Evolutionary conservation across 495 filamentous ascomycete species (phyloP), one percentile per base, ranked within the genome.

Genomic region (Neurospora sp.): DNA sequence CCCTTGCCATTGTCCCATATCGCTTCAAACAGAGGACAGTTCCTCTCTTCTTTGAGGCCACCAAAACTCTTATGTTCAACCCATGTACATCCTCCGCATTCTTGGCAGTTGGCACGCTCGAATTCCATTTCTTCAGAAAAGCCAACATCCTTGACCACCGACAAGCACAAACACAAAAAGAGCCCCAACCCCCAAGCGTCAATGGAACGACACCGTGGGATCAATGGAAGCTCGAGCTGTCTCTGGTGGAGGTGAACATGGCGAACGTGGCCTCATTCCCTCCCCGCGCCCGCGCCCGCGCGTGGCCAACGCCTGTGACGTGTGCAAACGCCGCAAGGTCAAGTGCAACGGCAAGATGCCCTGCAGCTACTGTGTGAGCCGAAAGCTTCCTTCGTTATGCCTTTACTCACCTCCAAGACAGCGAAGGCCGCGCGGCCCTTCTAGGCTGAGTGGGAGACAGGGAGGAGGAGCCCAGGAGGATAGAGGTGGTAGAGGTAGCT

Each of bases 261-360:
- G 27, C 14, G 27, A 27, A 27, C 48, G 3, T 16, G 10, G 72
- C 74, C 10, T 46, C 74, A 53, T 68, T 69, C 73, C 39, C 22
- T 69, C 68, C 16, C 53, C 74, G 35, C 35, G 35, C 27, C 31
- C 31, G 31, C 76, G 83, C 27, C 71, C 73, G 6, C 82, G 83
- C 42, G 78, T 85, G 14, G 74, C 82, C 35, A 83, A 84, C 61
- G 83, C 83, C 31, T 85, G 83, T 71, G 83, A 85, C 71, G 73
- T 78, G 9, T 85, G 83, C 79, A 85, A 85, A 71, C 74, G 79
- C 44, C 81, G 83, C 31, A 84, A 82, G 76, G 78, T 84, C 61
- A 83, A 82, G 71, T 84, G 82, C 76, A 79, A 79, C 61, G 82
- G 82, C 31, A 71, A 69, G 0, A 73, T 70, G 37, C 82, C 82